These are phyloP conservation scores for Populus pruinosa DNA, from an alignment of 345 rosid species.

Conservation along the genomic window DNA sequence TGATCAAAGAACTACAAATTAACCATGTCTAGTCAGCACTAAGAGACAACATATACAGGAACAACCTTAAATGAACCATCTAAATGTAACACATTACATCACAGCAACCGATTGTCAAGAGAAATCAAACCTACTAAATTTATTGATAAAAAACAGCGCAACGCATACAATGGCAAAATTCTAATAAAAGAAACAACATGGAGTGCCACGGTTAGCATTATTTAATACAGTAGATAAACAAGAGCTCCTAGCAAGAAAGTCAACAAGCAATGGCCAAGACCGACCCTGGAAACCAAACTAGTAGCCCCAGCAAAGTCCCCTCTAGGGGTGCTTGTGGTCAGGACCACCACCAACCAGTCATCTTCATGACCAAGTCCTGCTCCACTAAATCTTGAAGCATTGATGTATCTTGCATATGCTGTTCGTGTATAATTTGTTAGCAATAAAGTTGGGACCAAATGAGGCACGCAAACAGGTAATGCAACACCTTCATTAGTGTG, in stretches of 20 bases:
- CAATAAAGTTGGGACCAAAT: constrained; percentile 57
- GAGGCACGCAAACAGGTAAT: constrained; percentile 60
- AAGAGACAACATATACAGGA: not conserved
- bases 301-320: constrained; percentile 50
- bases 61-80: not conserved
- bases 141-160: not conserved
- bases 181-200: not conserved
- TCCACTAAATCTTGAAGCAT: constrained; percentile 54
- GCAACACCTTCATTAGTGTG: constrained; percentile 49
- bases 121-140: not conserved
- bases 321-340: constrained; percentile 35
- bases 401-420: constrained; percentile 42
- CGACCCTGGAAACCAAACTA: constrained; percentile 3
- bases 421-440: constrained; percentile 68
- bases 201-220: not conserved
- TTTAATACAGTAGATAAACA: not conserved
- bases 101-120: not conserved
- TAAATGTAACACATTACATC: not conserved
- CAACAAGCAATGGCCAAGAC: constrained; percentile 11
- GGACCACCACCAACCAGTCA: constrained; percentile 73
- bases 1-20: not conserved
- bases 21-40: too few relatives aligned
- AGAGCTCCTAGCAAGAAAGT: constrained; percentile 14
- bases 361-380: constrained; percentile 67
- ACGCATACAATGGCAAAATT: not conserved